Conservation (phyloP, 2,329 filamentous ascomycete genomes). For the Emmonsiellopsis sp. region DNA sequence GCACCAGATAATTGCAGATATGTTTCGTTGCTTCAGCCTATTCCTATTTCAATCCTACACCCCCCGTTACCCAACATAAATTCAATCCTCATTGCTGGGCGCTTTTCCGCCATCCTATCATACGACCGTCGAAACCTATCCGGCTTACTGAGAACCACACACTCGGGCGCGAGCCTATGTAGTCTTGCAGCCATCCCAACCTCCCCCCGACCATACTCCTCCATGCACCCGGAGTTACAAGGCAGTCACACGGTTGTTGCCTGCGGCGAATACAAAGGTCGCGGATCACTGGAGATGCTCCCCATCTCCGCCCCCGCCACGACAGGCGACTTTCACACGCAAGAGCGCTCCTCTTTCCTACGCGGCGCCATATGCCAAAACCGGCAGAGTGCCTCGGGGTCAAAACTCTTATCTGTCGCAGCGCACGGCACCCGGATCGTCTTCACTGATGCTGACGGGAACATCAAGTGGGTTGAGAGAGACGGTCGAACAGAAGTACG, state of each 20-base stretch:
- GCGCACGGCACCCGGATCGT: constrained; percentile 75
- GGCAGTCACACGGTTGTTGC: constrained; percentile 61
- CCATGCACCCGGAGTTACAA: constrained; percentile 34
- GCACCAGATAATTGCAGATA: constrained; percentile 35
- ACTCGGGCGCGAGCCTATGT: constrained; percentile 73
- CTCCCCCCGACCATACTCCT: constrained; percentile 44
- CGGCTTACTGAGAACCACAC: constrained; percentile 63
- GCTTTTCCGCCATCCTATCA: constrained; percentile 79
- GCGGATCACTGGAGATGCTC: constrained; percentile 85
- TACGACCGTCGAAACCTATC: constrained; percentile 86
- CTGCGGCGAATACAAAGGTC: constrained; percentile 83
- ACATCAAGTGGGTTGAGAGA: constrained; percentile 82
- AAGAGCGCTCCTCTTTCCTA: not conserved
- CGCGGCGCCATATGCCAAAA: constrained; percentile 52
- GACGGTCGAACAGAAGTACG: constrained; percentile 56
- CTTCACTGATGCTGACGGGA: constrained; percentile 73
- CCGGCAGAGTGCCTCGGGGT: constrained; percentile 68
- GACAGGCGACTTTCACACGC: constrained; percentile 13
- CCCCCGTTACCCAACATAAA: constrained; percentile 56
- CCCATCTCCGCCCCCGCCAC: constrained; percentile 18
- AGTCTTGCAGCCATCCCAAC: constrained; percentile 56
- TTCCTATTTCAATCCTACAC: constrained; percentile 74
- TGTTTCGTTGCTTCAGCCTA: constrained; percentile 67
- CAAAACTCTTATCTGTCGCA: constrained; percentile 71
- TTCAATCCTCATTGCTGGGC: constrained; percentile 79